These are phyloP conservation scores for Monosporascus sp. DNA, from an alignment of 2,329 filamentous ascomycete genomes.

Conservation along the genomic window DNA sequence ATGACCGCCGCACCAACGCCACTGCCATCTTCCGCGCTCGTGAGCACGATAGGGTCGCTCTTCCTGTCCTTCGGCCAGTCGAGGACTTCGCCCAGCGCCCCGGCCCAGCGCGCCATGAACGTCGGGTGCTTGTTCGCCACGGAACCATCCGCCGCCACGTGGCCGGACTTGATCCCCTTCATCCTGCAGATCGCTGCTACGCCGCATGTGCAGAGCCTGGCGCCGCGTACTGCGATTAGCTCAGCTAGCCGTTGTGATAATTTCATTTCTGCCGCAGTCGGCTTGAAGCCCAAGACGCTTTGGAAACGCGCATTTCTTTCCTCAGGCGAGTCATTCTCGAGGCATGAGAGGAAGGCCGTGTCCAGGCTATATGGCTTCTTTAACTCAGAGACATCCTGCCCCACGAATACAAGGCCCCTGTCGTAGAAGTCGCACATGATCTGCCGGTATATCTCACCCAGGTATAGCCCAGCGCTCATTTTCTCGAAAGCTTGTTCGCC, in stretches of 20 bases:
- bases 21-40: slow-evolving; percentile 67
- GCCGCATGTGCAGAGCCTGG: slow-evolving; percentile 67
- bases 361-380: slow-evolving; percentile 66
- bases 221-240: slow-evolving; percentile 67
- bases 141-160: slow-evolving; percentile 70
- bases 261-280: slow-evolving; percentile 61
- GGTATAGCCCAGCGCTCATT: slow-evolving; percentile 67
- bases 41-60: slow-evolving; percentile 61
- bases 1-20: slow-evolving; percentile 72
- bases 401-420: slow-evolving; percentile 61
- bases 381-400: slow-evolving; percentile 58
- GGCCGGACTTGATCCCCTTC: slow-evolving; percentile 63
- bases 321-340: slow-evolving; percentile 66
- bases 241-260: slow-evolving; percentile 65
- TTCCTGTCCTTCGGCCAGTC: slow-evolving; percentile 62
- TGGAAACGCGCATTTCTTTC: slow-evolving; percentile 38
- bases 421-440: slow-evolving; percentile 40
- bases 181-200: slow-evolving; percentile 73
- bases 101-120: slow-evolving; percentile 66
- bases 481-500: slow-evolving; percentile 70
- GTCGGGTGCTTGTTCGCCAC: slow-evolving; percentile 78
- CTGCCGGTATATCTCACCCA: slow-evolving; percentile 67
- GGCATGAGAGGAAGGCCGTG: slow-evolving; percentile 63
- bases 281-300: slow-evolving; percentile 6
- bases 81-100: slow-evolving; percentile 66